Percentiles rank a stretch among this genome's conserved stretches.
Evolutionary conservation across 257 asterid species (phyloP).

Genomic region (Capsicum rhomboideum): DNA sequence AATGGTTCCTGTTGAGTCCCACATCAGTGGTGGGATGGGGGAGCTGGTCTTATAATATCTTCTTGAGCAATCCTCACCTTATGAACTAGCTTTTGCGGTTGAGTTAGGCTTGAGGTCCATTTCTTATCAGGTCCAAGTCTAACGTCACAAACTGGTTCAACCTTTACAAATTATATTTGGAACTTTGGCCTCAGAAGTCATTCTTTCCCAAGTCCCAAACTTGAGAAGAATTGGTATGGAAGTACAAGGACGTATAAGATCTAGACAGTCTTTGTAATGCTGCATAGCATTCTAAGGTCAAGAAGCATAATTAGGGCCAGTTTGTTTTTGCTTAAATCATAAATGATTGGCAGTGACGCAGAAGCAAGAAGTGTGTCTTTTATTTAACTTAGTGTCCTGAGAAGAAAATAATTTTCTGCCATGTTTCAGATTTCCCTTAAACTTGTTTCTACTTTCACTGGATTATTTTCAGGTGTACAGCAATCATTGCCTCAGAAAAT

Average conservation of each 20-base stretch:
- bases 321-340: no score
- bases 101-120: neutral
- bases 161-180: neutral
- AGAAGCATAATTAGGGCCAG: neutral
- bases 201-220: neutral
- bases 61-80: no score
- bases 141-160: neutral
- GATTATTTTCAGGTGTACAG: constrained; percentile 47
- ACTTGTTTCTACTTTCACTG: neutral
- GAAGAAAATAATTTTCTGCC: neutral
- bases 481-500: constrained; percentile 42
- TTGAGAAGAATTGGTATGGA: neutral
- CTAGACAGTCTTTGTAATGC: neutral
- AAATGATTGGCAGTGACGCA: no score
- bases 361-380: neutral
- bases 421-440: neutral
- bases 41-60: neutral
- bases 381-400: neutral
- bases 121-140: neutral
- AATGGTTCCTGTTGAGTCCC: neutral
- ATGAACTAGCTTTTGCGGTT: neutral
- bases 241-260: neutral
- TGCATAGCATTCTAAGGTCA: neutral
- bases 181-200: neutral
- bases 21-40: neutral